These are phyloP conservation scores for Aspergillus ochraceoroseus DNA, from an alignment of 2,329 filamentous ascomycete genomes.

Conservation along the genomic window DNA sequence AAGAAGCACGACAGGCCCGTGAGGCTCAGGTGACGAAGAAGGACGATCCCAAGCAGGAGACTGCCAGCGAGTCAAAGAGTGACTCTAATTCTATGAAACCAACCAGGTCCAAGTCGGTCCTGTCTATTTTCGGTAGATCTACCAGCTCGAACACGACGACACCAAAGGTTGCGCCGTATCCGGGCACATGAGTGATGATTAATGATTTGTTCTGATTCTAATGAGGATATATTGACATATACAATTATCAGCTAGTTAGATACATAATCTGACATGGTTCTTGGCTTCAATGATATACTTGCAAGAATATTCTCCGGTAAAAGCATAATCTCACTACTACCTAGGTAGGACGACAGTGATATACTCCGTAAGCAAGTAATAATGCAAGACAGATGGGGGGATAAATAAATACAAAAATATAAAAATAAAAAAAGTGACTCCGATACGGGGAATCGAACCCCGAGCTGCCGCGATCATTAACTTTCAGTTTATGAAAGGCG, in stretches of 20 bases:
- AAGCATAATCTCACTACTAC: background rate
- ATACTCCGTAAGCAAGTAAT: too few species aligned
- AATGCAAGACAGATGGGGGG: too few species aligned
- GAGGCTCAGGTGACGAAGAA: constrained; percentile 18
- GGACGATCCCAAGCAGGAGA: constrained; percentile 9
- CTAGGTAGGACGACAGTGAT: background rate
- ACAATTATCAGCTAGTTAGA: background rate
- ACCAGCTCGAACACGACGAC: constrained; percentile 19
- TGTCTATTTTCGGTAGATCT: constrained; percentile 29
- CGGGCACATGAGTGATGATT: constrained; percentile 30
- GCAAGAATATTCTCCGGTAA: background rate
- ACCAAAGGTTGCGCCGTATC: constrained; percentile 32
- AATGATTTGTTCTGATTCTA: background rate
- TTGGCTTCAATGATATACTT: background rate
- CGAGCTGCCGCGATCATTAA: constrained; percentile 9
- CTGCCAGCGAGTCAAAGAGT: constrained; percentile 1
- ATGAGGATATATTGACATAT: background rate
- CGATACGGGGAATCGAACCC: constrained; percentile 16
- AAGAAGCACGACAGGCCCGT: constrained; percentile 36
- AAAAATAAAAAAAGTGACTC: constrained; percentile 6
- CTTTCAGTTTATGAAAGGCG: constrained; percentile 13
- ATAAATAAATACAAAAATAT: background rate
- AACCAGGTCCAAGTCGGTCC: constrained; percentile 30
- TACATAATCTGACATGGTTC: background rate
- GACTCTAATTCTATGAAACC: constrained; percentile 20